Base-by-base conservation (phyloP, 2,329 filamentous ascomycete genomes). In the Beauveria scarabaeidicola region DNA sequence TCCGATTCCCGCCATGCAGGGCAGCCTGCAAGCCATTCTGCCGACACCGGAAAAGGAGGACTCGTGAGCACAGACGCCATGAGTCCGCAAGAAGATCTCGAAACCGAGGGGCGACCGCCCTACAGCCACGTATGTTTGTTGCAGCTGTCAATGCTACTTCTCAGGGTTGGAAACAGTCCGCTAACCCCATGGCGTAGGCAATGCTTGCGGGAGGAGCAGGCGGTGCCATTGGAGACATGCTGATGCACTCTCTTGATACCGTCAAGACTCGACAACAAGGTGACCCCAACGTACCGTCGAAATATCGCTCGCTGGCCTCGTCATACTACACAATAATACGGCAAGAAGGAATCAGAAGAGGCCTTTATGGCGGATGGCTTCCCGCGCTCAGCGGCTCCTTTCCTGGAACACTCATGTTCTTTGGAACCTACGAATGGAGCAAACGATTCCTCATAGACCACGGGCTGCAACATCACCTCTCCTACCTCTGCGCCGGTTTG, bases 201-300 rank as follows among this genome's bases (percentile, higher is more conserved):
- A 99, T 97, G 92, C 81, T 99, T 69, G 94, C 94, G 38, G 94
- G 94, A 69, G 94, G 93, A 62, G 79, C 95, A 57, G 94, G 95
- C 69, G 94, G 94, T 57, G 92, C 90, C 17, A 95, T 89, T 59
- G 94, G 95, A 61, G 94, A 99, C 74, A 89, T 99, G 82, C 79
- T 99, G 65, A 99, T 99, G 94, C 94, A 99, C 77, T 97, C 93
- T 50, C 83, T 99, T 69, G 94, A 99, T 74, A 99, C 94, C 1
- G 94, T 99, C 68, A 99, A 99, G 77, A 99, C 94, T 51, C 85
- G 94, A 66, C 95, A 99, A 73, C 94, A 99, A 75, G 94, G 93
- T 69, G 94, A 97, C 69, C 92, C 93, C 48, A 88, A 94, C 71
- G 83, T 96, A 62, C 94, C 94, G 23, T 89, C 94, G 1, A 96